Conservation (phyloP, 1,139 yeast species). For the Yamadazyma songkhlaensis region DNA sequence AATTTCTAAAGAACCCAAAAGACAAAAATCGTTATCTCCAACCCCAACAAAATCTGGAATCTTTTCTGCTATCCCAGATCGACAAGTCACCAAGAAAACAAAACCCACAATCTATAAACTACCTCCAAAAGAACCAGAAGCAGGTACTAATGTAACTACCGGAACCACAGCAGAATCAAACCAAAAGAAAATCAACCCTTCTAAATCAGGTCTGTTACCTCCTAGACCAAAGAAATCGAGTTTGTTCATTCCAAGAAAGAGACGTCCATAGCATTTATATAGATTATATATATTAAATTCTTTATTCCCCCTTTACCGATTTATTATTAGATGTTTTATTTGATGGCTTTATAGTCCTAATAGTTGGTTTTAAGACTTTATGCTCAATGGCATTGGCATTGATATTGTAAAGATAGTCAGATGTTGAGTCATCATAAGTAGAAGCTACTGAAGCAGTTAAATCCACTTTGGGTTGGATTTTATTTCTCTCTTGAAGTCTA, state of each 20-base stretch:
- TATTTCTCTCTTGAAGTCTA: conserved; percentile 5
- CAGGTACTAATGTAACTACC: not conserved
- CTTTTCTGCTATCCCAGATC: not conserved
- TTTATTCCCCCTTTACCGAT: conserved; percentile 12
- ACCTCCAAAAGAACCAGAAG: not conserved
- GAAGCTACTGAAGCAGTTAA: not conserved
- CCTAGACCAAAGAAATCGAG: conserved; percentile 13
- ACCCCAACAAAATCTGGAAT: not conserved
- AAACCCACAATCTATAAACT: conserved; percentile 1
- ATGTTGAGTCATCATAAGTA: conserved; percentile 6
- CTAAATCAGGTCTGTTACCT: conserved; percentile 4
- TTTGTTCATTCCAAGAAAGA: conserved; percentile 18
- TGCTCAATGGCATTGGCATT: conserved; percentile 17
- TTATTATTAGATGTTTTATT: conserved; percentile 5
- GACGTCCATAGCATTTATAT: conserved; percentile 4
- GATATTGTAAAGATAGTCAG: conserved; percentile 14
- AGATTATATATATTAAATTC: not conserved
- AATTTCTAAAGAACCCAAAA: not conserved
- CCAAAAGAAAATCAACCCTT: too few species aligned
- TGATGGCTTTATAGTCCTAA: not conserved
- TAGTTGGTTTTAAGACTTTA: conserved; percentile 5
- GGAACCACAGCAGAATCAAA: too few species aligned
- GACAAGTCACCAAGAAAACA: not conserved
- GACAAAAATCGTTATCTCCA: not conserved
- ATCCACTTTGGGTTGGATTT: not conserved